Base-by-base conservation (phyloP, 495 filamentous ascomycete species). In the Annulohypoxylon nitens region DNA sequence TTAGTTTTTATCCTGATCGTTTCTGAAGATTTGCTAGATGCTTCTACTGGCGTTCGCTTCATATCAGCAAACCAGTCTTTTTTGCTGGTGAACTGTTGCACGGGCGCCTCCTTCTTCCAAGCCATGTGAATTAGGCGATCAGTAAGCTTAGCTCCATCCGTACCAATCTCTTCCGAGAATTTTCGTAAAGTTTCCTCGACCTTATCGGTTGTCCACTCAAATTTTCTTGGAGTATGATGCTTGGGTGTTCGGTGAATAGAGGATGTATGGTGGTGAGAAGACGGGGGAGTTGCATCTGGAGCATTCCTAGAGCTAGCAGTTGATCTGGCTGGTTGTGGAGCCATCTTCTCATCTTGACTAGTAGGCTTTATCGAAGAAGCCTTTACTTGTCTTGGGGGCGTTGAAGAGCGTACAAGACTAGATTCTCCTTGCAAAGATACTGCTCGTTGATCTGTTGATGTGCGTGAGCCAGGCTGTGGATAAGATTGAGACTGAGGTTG, bases 1-100 rank as follows among this genome's bases (percentile, higher is more conserved):
- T 86, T 86, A 11, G 82, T 78, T 48, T 78, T 82, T 5, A 82
- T 76, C 33, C 70, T 69, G 66, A 83, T 81, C 33, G 76, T 76
- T 47, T 79, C 76, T 10, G 76, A 48, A 6, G 74, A 61, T 34
- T 71, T 75, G 55, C 50, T 11, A 20, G 58, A 10, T 23, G 57
- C 58, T 26, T 62, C 64, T 1, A 76, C 61, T 0, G 73, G 73
- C 23, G 68, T 67, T 3, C 81, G 73, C 41, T 78, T 78, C 74
- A 85, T 78, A 47, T 76, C 77, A 6, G 81, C 78, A 61, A 86
- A 85, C 58, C 65, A 70, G 59, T 86, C 83, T 16, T 78, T 68
- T 47, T 76, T 66, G 57, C 79, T 81, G 10, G 78, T 61, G 62
- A 82, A 79, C n/a, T 71, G 77, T n/a, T 73, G 77, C 34, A 74